A percentile compares a stretch with the other conserved stretches of the same genome.
Evolutionary conservation across 148 eudicot genomes (phyloP).

Genomic region (Fallopia convolvulus): DNA sequence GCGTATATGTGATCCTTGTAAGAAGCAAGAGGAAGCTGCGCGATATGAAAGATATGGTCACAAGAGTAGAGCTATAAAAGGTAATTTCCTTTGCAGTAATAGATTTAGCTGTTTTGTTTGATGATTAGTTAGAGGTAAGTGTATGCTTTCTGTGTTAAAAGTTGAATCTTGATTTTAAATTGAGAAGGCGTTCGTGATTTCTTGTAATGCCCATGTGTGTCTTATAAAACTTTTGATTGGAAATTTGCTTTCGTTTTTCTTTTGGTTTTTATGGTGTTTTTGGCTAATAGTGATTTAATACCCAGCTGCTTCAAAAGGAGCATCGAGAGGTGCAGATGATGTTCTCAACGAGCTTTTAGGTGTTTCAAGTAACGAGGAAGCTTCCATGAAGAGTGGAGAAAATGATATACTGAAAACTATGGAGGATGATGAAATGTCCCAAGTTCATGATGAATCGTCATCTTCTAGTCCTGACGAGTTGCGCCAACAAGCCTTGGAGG

Average conservation of each 20-base stretch:
- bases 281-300: constrained; percentile 18
- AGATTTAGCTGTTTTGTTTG: not conserved
- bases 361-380: constrained; percentile 30
- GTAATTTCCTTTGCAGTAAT: constrained; percentile 20
- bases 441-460: constrained; percentile 21
- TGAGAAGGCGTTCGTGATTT: not conserved
- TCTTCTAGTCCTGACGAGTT: constrained; percentile 67
- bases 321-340: constrained; percentile 55
- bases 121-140: no score
- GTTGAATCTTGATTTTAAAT: not conserved
- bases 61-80: constrained; percentile 62
- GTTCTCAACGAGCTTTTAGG: constrained; percentile 46
- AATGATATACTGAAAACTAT: constrained; percentile 26
- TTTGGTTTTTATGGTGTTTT: not conserved
- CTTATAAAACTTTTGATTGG: not conserved
- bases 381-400: constrained; percentile 25
- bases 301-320: constrained; percentile 56
- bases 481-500: constrained; percentile 75
- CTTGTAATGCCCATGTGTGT: not conserved
- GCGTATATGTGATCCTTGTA: constrained; percentile 94
- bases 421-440: constrained; percentile 23
- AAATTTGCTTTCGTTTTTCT: not conserved
- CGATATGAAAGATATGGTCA: constrained; percentile 82
- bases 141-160: no score
- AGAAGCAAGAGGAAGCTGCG: constrained; percentile 85